Evolutionary conservation across 805 yeast genomes (phyloP).

Genomic region (Saccharomycopsis sp.): DNA sequence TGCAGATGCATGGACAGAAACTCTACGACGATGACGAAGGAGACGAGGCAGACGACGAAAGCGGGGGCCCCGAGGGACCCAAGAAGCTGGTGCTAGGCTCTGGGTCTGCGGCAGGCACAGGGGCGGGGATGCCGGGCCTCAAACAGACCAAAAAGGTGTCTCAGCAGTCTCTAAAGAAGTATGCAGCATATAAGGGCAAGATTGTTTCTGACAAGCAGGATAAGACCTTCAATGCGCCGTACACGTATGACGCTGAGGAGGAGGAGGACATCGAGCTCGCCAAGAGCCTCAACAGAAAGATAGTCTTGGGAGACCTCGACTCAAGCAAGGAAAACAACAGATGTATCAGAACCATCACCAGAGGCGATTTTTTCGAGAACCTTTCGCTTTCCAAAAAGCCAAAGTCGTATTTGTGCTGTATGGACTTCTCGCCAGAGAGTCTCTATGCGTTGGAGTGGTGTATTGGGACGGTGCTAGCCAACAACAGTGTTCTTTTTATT

Average conservation of each 20-base stretch:
- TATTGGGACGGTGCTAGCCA: slow-evolving; percentile 75
- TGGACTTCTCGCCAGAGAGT: slow-evolving; percentile 80
- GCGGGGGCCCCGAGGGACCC: slow-evolving; percentile 34
- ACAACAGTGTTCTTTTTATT: slow-evolving; percentile 74
- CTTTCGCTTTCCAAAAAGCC: slow-evolving; percentile 27
- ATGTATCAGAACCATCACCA: slow-evolving; percentile 50
- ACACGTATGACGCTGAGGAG: slow-evolving; percentile 56
- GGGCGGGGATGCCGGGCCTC: slow-evolving; percentile 30
- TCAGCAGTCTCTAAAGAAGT: slow-evolving; percentile 46
- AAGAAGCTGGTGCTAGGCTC: not conserved
- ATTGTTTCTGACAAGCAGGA: slow-evolving; percentile 37
- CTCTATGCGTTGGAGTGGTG: slow-evolving; percentile 82
- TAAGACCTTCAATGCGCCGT: slow-evolving; percentile 38
- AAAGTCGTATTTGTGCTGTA: slow-evolving; percentile 68
- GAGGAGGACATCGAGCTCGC: slow-evolving; percentile 52
- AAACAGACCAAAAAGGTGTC: slow-evolving; percentile 38
- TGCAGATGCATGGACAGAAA: slow-evolving; percentile 3
- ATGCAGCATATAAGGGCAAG: slow-evolving; percentile 48
- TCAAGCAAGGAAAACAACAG: slow-evolving; percentile 43
- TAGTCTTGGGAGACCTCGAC: slow-evolving; percentile 45
- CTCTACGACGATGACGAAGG: slow-evolving; percentile 4
- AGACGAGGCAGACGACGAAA: slow-evolving; percentile 30
- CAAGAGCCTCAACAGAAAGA: slow-evolving; percentile 43
- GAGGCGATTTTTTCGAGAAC: slow-evolving; percentile 52
- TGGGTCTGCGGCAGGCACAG: not conserved